Percentiles rank a stretch among this genome's conserved stretches.
These are phyloP conservation scores for Acer saccharum DNA, from an alignment of 345 rosid species.

Conservation along the genomic window DNA sequence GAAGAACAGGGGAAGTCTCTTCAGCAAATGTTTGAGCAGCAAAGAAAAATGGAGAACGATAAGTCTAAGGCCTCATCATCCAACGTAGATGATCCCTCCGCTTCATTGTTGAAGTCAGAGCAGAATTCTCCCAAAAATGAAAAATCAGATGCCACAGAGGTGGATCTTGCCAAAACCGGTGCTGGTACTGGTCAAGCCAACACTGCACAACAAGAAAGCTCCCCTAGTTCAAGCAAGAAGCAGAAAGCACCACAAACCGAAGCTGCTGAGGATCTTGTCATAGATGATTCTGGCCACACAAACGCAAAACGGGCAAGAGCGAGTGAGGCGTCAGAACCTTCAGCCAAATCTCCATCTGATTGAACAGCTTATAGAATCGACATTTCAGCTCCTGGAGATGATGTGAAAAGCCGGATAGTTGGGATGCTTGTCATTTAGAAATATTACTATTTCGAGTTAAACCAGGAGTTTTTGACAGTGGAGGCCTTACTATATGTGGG, in stretches of 20 bases:
- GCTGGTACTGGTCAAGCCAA: neutral
- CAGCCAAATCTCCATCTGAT: constrained; percentile 3
- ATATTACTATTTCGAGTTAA: neutral
- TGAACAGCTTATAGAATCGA: neutral
- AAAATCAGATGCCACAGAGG: constrained; percentile 10
- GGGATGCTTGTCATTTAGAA: constrained; percentile 2
- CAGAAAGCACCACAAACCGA: constrained; percentile 18
- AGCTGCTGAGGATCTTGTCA: neutral
- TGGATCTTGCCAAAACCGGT: constrained; percentile 10
- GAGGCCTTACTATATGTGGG: neutral
- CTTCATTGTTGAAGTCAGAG: neutral
- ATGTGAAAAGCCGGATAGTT: neutral
- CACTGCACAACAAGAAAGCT: neutral
- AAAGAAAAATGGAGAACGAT: too few species aligned
- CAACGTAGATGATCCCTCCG: neutral
- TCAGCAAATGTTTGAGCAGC: too few species aligned
- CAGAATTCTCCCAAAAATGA: neutral
- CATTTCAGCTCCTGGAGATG: neutral
- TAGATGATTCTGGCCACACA: neutral
- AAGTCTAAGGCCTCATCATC: constrained; percentile 19
- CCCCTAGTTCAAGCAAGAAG: constrained; percentile 9
- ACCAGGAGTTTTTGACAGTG: too few species aligned
- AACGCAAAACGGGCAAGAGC: constrained; percentile 20
- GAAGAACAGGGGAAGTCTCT: too few species aligned
- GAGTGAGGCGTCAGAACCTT: constrained; percentile 2